phyloP scores from a whole-genome alignment of 2,329 filamentous ascomycete genomes.

The Arthroderma sp. region DNA sequence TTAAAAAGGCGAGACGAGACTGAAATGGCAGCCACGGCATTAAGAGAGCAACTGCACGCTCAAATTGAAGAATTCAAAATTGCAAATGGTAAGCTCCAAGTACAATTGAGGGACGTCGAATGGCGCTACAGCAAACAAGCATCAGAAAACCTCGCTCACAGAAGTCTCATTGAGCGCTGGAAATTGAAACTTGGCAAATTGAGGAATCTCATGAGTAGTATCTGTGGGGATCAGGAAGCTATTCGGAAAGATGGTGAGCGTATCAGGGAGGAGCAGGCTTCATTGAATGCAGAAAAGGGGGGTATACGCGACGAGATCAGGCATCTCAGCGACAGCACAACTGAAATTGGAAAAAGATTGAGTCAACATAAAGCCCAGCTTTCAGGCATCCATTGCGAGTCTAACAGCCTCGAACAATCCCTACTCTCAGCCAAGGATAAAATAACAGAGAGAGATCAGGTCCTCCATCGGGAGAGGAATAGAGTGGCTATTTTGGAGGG shows the following conservation, averaged over 20 bases:
- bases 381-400: constrained; percentile 10
- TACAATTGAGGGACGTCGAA: constrained; percentile 13
- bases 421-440: constrained; percentile 16
- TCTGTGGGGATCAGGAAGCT: constrained; percentile 22
- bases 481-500: constrained; percentile 18
- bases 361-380: constrained; percentile 14
- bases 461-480: constrained; percentile 20
- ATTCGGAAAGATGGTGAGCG: constrained; percentile 20
- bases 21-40: constrained; percentile 13
- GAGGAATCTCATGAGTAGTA: constrained; percentile 19
- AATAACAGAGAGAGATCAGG: constrained; percentile 8
- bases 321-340: constrained; percentile 15
- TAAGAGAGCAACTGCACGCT: constrained; percentile 18
- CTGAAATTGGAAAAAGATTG: constrained; percentile 9
- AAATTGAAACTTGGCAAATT: constrained; percentile 22
- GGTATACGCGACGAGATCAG: constrained; percentile 15
- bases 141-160: constrained; percentile 13
- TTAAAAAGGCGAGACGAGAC: constrained; percentile 24
- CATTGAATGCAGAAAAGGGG: constrained; percentile 16
- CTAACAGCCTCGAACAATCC: constrained; percentile 15
- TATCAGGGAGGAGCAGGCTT: constrained; percentile 15
- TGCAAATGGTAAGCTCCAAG: constrained; percentile 19
- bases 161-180: constrained; percentile 20
- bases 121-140: constrained; percentile 12
- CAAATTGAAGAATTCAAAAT: constrained; percentile 15